A percentile compares a stretch with the other conserved stretches of the same genome.
These are phyloP conservation scores for Mortierella sp. DNA, from an alignment of 371 early-diverging fungal species.

Conservation along the genomic window DNA sequence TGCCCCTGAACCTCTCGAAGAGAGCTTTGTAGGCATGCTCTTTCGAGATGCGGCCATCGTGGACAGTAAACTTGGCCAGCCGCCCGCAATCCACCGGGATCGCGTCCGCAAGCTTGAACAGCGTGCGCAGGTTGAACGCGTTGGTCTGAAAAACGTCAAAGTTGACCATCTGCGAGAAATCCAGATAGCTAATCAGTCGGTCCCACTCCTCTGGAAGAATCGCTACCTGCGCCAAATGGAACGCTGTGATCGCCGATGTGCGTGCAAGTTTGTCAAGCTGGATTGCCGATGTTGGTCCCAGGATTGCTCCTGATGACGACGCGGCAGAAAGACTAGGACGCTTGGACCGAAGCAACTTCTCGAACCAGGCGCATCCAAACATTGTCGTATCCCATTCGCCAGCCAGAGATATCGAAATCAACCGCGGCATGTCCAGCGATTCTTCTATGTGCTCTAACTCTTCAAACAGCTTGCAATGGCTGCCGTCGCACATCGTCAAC, in stretches of 20 bases:
- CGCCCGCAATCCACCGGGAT: neutral
- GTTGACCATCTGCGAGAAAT: neutral
- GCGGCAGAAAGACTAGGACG: neutral
- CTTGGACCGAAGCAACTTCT: neutral
- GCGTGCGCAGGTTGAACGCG: neutral
- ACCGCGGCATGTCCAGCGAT: neutral
- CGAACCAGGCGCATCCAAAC: neutral
- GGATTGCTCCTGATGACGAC: neutral
- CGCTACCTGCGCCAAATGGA: neutral
- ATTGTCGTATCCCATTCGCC: neutral
- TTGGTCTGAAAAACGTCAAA: neutral
- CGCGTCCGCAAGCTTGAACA: neutral
- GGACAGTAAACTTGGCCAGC: neutral
- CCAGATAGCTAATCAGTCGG: neutral
- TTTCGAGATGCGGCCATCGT: neutral
- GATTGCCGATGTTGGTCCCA: neutral
- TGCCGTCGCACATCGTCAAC: neutral
- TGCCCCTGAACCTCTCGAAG: neutral
- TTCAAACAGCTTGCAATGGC: neutral
- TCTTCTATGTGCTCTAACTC: neutral
- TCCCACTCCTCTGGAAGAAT: neutral
- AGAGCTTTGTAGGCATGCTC: neutral
- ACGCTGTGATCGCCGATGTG: neutral
- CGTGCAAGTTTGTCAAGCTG: neutral
- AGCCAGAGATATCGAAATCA: neutral